Evolutionary conservation across 2,329 filamentous ascomycete species (phyloP).

Genomic region (Aspergillus neotritici): DNA sequence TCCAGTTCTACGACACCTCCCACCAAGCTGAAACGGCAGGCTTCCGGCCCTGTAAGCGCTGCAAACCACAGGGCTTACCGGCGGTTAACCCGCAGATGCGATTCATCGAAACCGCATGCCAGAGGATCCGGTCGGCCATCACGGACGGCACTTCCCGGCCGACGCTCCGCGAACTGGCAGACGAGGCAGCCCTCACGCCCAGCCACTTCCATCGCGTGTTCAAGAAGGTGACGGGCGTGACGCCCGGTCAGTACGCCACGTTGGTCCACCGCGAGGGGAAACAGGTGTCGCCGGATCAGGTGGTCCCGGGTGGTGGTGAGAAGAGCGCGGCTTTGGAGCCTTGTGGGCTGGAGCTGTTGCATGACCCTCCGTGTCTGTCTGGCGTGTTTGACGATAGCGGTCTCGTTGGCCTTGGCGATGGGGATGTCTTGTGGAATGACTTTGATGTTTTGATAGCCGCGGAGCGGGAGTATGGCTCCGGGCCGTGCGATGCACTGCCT

Average conservation of each 20-base stretch:
- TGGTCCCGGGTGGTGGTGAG: neutral
- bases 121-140: constrained; percentile 24
- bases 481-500: constrained; percentile 8
- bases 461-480: constrained; percentile 14
- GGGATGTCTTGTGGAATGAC: constrained; percentile 28
- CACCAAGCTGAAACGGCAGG: constrained; percentile 45
- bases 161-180: constrained; percentile 43
- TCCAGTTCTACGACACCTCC: constrained; percentile 49
- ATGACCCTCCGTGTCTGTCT: neutral
- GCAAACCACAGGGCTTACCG: constrained; percentile 41
- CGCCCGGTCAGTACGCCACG: constrained; percentile 40
- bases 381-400: neutral
- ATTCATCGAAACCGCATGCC: constrained; percentile 28
- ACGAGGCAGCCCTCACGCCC: constrained; percentile 44
- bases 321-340: neutral
- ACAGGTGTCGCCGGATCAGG: too few species aligned
- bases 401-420: neutral
- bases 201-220: constrained; percentile 53
- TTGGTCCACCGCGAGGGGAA: too few species aligned
- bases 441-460: constrained; percentile 32
- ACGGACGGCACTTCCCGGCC: constrained; percentile 24
- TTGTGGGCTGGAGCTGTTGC: neutral
- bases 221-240: constrained; percentile 47
- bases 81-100: constrained; percentile 27
- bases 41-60: constrained; percentile 53